Evolutionary conservation across 1,139 yeast genomes (phyloP).

Genomic region (Yamadazyma mexicana): DNA sequence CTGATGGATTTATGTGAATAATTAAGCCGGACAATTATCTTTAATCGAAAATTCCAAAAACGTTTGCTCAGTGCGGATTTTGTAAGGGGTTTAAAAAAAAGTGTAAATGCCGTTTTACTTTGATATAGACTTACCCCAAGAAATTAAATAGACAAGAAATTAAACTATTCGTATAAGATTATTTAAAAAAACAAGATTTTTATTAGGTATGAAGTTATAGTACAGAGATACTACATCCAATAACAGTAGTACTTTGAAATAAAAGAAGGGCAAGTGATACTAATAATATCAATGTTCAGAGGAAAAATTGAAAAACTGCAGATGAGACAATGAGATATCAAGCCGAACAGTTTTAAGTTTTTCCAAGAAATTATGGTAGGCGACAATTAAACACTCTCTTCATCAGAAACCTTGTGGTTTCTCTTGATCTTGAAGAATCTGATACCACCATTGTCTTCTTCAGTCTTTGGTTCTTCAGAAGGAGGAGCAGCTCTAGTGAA

Average conservation of each 20-base stretch:
- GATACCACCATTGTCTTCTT: constrained; percentile 59
- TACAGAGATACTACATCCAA: not conserved
- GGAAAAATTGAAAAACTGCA: no score
- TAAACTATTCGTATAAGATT: not conserved
- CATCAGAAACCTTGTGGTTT: constrained; percentile 58
- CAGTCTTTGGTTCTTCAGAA: constrained; percentile 28
- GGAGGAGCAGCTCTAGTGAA: constrained; percentile 42
- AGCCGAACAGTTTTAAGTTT: no score
- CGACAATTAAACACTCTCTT: constrained; percentile 59
- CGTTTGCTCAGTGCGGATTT: constrained; percentile 4
- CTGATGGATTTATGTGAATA: no score
- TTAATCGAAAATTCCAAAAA: not conserved
- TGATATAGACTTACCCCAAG: not conserved
- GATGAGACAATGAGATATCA: no score
- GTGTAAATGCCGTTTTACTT: no score
- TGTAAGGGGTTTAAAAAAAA: constrained; percentile 3
- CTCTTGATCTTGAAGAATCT: constrained; percentile 78
- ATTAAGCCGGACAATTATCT: not conserved
- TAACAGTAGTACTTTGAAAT: no score
- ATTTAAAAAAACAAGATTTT: constrained; percentile 1
- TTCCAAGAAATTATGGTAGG: no score
- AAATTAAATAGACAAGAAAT: not conserved
- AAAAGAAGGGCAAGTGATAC: no score
- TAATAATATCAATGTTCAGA: no score
- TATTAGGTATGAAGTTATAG: constrained; percentile 4